A percentile compares a stretch with the other conserved stretches of the same genome.
Evolutionary conservation across 768 basidiomycete species (phyloP).

Genomic region (Chiua virens): DNA sequence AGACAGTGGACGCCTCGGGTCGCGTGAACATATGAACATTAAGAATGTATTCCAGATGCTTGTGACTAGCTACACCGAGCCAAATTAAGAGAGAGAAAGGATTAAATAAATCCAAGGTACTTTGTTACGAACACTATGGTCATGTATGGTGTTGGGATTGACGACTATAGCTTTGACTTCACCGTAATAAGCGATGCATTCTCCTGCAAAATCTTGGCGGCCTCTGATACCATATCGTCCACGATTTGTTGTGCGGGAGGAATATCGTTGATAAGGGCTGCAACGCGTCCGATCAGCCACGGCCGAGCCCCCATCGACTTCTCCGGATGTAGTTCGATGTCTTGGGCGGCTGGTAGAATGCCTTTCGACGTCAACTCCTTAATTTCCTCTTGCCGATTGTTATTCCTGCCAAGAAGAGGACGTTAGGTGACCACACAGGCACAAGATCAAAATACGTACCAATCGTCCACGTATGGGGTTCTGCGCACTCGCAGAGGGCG

Average conservation of each 20-base stretch:
- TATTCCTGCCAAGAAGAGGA: constrained; percentile 50
- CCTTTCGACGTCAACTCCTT: constrained; percentile 80
- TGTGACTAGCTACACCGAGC: no score
- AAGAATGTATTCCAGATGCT: no score
- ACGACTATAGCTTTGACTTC: constrained; percentile 50
- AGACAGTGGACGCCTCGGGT: no score
- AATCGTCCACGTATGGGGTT: constrained; percentile 83
- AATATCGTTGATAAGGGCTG: constrained; percentile 71
- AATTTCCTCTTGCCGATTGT: constrained; percentile 78
- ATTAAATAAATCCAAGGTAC: no score
- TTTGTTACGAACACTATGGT: not conserved
- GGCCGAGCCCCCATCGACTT: constrained; percentile 63
- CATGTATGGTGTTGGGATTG: not conserved
- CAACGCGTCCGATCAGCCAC: constrained; percentile 86
- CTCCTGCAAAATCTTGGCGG: constrained; percentile 46
- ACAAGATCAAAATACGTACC: constrained; percentile 49
- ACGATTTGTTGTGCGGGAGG: constrained; percentile 82
- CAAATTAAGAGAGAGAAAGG: no score
- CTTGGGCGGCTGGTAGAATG: constrained; percentile 71
- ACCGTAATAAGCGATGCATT: constrained; percentile 38
- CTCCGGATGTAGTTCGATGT: constrained; percentile 79
- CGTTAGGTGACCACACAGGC: not conserved
- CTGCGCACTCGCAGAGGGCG: constrained; percentile 84
- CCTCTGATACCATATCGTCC: constrained; percentile 73
- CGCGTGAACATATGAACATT: no score